A percentile compares a stretch with the other conserved stretches of the same genome.
phyloP scores from a whole-genome alignment of 1,139 yeast genomes.

The Arxiozyma slooffiae region DNA sequence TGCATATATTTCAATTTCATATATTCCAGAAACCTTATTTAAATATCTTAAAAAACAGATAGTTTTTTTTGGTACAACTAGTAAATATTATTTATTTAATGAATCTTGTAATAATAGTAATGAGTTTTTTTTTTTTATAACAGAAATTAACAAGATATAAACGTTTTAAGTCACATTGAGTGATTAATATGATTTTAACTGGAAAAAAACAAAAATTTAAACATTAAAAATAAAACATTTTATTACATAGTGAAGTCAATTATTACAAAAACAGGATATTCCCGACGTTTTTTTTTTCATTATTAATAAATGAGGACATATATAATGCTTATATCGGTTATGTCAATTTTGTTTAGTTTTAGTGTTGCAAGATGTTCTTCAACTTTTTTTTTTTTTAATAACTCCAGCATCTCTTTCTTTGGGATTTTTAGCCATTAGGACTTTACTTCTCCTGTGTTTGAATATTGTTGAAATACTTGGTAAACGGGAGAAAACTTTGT shows the following conservation, averaged over 20 bases:
- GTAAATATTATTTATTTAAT: no score
- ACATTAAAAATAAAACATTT: no score
- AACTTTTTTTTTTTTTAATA: constrained; percentile 47
- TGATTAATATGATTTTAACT: constrained; percentile 63
- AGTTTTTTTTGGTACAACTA: no score
- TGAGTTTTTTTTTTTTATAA: no score
- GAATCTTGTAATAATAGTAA: no score
- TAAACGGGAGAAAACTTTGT: constrained; percentile 60
- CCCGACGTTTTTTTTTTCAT: constrained; percentile 61
- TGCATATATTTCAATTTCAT: constrained; percentile 32
- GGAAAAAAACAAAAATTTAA: constrained; percentile 91
- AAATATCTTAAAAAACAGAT: constrained; percentile 28
- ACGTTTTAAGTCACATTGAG: constrained; percentile 53
- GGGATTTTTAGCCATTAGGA: constrained; percentile 76
- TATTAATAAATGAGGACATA: constrained; percentile 54
- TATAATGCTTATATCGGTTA: constrained; percentile 57
- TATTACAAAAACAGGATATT: constrained; percentile 56
- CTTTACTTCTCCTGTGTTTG: constrained; percentile 91
- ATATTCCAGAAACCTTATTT: constrained; percentile 28
- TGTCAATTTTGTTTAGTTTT: constrained; percentile 52
- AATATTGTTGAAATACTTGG: constrained; percentile 85
- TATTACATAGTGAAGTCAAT: constrained; percentile 58
- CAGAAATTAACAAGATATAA: no score
- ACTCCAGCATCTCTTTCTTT: constrained; percentile 64
- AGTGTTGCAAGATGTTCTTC: constrained; percentile 51